phyloP scores from a whole-genome alignment of 2,329 filamentous ascomycete genomes.

The Alternaria incomplexa region DNA sequence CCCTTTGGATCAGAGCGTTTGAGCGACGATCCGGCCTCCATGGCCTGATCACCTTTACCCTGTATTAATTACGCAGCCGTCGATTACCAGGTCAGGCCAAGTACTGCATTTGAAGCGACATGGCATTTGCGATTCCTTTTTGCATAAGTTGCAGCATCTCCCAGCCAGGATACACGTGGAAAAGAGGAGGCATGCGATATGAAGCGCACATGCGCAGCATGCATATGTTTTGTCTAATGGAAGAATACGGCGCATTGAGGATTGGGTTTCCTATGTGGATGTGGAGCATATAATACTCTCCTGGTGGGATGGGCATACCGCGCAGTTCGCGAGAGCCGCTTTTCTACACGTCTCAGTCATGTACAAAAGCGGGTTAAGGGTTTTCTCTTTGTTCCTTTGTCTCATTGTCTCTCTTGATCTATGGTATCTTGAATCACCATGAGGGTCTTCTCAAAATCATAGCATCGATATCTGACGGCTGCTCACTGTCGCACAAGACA shows the following conservation, averaged over 20 bases:
- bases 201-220: conserved; percentile 13
- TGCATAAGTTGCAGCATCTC: conserved; percentile 32
- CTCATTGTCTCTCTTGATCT: conserved; percentile 15
- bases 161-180: conserved; percentile 22
- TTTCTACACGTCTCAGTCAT: conserved; percentile 23
- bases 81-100: conserved; percentile 24
- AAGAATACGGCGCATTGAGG: conserved; percentile 18
- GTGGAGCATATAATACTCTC: conserved; percentile 26
- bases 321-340: conserved; percentile 22
- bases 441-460: conserved; percentile 17
- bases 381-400: conserved; percentile 16
- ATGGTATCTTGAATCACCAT: conserved; percentile 19
- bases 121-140: conserved; percentile 34
- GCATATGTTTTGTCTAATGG: conserved; percentile 19
- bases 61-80: conserved; percentile 43
- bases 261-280: conserved; percentile 11
- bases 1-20: conserved; percentile 42
- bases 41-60: conserved; percentile 24
- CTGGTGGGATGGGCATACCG: conserved; percentile 19
- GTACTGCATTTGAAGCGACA: conserved; percentile 45
- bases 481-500: conserved; percentile 15
- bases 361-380: conserved; percentile 40
- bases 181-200: conserved; percentile 18
- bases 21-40: conserved; percentile 27
- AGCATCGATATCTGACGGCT: conserved; percentile 23